phyloP scores from a whole-genome alignment of 306 rosid genomes.

The Rubus idaeus region DNA sequence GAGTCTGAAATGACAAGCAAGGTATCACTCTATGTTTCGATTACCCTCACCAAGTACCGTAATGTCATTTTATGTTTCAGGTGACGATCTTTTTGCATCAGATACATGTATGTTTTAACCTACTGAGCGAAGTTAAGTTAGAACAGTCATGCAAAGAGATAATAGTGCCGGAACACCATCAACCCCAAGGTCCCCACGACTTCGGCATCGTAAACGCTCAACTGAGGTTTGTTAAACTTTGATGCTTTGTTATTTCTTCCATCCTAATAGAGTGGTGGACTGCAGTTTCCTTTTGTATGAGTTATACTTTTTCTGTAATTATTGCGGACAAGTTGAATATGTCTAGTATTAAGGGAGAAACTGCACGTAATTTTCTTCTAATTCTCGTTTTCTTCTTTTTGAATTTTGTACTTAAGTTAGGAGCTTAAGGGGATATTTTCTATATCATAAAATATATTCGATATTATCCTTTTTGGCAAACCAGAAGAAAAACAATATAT shows the following conservation, averaged over 20 bases:
- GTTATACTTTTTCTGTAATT: background rate
- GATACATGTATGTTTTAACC: conserved; percentile 31
- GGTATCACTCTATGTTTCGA: background rate
- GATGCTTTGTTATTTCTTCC: conserved; percentile 12
- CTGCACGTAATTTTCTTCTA: background rate
- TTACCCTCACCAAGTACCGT: background rate
- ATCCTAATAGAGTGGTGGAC: background rate
- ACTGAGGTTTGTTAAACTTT: conserved; percentile 56
- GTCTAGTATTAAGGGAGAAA: background rate
- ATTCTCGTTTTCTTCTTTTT: background rate
- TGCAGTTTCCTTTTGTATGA: background rate
- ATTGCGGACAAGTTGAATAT: background rate
- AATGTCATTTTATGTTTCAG: conserved; percentile 40
- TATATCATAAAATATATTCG: background rate
- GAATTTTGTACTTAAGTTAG: background rate
- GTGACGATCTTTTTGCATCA: conserved; percentile 33
- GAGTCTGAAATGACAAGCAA: background rate
- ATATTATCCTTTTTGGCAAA: background rate
- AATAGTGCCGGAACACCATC: conserved; percentile 32
- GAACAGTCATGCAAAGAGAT: conserved; percentile 64
- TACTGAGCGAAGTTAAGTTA: conserved; percentile 29
- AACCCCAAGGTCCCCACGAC: conserved; percentile 37
- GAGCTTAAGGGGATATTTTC: background rate
- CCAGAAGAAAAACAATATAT: background rate
- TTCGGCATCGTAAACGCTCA: conserved; percentile 76